Evolutionary conservation across 1,139 yeast genomes (phyloP).

Genomic region (Hyphopichia burtonii): DNA sequence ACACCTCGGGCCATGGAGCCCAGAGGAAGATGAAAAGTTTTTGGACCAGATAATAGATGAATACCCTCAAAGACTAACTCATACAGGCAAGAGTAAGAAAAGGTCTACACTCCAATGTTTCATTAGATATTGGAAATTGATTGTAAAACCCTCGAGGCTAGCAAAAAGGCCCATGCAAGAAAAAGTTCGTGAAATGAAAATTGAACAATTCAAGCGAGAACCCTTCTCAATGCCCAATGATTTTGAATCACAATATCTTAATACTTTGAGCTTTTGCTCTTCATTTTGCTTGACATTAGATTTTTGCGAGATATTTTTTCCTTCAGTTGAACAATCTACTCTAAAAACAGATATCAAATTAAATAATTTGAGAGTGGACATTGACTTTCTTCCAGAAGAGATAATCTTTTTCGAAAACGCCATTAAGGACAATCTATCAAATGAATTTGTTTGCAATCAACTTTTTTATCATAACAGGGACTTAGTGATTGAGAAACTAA

Average conservation of each 20-base stretch:
- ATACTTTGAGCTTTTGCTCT: background rate
- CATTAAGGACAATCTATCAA: background rate
- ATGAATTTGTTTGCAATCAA: background rate
- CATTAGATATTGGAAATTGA: conserved; percentile 1
- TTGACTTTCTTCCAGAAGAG: background rate
- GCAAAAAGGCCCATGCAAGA: background rate
- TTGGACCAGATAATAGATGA: background rate
- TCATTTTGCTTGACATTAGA: background rate
- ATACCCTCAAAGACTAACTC: background rate
- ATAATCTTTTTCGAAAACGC: background rate
- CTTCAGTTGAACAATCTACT: background rate
- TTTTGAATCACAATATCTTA: background rate
- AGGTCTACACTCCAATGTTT: background rate
- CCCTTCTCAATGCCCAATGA: background rate
- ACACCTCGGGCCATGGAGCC: background rate
- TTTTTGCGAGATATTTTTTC: background rate
- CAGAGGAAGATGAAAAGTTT: background rate
- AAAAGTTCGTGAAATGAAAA: background rate
- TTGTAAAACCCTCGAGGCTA: background rate
- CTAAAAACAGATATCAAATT: background rate
- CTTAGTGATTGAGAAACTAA: background rate
- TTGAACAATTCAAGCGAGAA: too few relatives aligned
- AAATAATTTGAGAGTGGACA: background rate
- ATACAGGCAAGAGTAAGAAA: background rate
- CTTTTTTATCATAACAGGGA: background rate